phyloP scores from a whole-genome alignment of 2,329 filamentous ascomycete genomes.

The Colletotrichum sp. region DNA sequence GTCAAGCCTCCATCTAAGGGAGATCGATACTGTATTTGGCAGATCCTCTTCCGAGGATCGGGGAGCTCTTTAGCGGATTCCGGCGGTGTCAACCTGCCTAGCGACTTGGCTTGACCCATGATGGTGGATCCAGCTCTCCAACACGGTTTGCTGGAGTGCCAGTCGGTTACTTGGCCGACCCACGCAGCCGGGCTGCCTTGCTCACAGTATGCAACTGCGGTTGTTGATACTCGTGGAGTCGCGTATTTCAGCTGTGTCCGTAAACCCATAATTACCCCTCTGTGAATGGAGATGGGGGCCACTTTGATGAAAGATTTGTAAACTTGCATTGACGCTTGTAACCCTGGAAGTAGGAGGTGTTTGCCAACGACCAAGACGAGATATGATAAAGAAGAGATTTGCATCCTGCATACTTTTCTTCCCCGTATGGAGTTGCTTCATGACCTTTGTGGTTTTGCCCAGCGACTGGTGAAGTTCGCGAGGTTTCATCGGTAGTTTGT shows the following conservation, averaged over 20 bases:
- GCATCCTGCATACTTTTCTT: neutral
- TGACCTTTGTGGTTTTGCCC: neutral
- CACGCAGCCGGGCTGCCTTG: neutral
- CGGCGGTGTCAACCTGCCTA: neutral
- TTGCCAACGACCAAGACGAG: neutral
- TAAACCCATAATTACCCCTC: neutral
- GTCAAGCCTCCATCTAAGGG: neutral
- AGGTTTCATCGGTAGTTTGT: neutral
- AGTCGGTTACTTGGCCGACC: neutral
- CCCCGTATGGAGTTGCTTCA: neutral
- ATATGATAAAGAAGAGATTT: neutral
- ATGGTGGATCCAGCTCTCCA: neutral
- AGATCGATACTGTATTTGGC: constrained; percentile 3
- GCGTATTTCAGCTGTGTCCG: neutral
- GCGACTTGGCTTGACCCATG: neutral
- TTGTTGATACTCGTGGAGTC: neutral
- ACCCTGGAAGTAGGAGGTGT: neutral
- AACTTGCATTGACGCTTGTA: neutral
- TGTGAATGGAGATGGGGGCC: neutral
- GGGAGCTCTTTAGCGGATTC: neutral
- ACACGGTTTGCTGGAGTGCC: neutral
- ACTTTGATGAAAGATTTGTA: neutral
- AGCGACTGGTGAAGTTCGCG: neutral
- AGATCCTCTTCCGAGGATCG: neutral
- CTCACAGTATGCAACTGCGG: neutral